Percentiles rank a stretch among this genome's conserved stretches.
phyloP scores from a whole-genome alignment of 805 yeast genomes.

The Metschnikowia matae region DNA sequence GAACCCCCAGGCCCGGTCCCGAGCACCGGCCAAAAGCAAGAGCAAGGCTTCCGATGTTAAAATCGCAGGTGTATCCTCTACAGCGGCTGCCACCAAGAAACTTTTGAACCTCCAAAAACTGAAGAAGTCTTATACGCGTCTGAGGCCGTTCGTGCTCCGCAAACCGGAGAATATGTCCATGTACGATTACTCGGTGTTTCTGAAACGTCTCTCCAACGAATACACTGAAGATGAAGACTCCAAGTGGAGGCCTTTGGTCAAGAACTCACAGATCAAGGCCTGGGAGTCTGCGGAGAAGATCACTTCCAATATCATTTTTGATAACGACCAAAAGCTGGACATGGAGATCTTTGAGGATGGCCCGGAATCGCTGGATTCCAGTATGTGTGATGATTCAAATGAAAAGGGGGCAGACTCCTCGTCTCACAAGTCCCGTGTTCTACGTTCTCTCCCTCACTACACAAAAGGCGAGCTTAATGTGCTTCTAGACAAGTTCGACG shows the following conservation, averaged over 20 bases:
- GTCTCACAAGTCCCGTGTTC: conserved; percentile 4
- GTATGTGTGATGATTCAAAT: conserved; percentile 4
- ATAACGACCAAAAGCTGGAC: conserved; percentile 22
- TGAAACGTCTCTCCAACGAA: neutral
- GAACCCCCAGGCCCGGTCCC: conserved; percentile 12
- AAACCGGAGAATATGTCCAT: conserved; percentile 29
- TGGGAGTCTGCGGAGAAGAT: conserved; percentile 45
- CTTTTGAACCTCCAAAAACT: conserved; percentile 38
- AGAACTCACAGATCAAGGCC: conserved; percentile 40
- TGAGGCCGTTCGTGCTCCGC: conserved; percentile 25
- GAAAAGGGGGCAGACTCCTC: neutral
- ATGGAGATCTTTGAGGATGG: conserved; percentile 9
- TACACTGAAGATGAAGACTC: conserved; percentile 1
- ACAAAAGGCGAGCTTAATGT: conserved; percentile 34
- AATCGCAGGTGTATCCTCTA: conserved; percentile 7
- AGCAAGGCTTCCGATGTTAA: conserved; percentile 7
- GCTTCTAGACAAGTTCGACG: conserved; percentile 18
- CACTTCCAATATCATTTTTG: conserved; percentile 34
- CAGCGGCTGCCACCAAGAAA: conserved; percentile 29
- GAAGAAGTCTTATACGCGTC: conserved; percentile 21
- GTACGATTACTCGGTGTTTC: conserved; percentile 37
- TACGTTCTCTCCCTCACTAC: conserved; percentile 37
- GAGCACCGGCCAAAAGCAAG: neutral
- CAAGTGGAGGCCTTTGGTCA: conserved; percentile 30
- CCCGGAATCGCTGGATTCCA: conserved; percentile 4